Evolutionary conservation across 179 eudicot species (phyloP).

Genomic region (Silene noctiflora): DNA sequence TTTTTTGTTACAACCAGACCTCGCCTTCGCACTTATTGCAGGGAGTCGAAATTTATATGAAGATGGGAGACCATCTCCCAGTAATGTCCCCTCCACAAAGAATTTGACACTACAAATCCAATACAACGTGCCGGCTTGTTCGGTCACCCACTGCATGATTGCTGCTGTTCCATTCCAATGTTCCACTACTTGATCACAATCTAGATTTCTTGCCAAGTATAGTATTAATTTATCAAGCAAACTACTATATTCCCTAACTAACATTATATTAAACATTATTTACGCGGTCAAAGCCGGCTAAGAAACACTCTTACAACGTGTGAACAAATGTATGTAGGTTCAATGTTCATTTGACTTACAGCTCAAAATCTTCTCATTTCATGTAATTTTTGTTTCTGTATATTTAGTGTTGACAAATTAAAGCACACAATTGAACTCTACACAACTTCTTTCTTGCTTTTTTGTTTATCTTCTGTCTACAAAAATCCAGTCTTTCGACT

Average conservation of each 20-base stretch:
- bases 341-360: slow-evolving; percentile 16
- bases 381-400: not conserved
- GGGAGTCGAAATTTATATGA: too few species aligned
- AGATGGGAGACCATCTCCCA: too few species aligned
- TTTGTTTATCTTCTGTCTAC: not conserved
- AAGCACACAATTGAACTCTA: not conserved
- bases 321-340: not conserved
- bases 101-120: slow-evolving; percentile 22
- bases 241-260: not conserved
- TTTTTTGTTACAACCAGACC: too few species aligned
- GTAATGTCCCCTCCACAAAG: slow-evolving; percentile 34
- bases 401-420: slow-evolving; percentile 1
- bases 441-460: not conserved
- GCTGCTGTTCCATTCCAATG: slow-evolving; percentile 2
- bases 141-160: not conserved
- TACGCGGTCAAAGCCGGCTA: slow-evolving; percentile 21
- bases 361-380: slow-evolving; percentile 18
- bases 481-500: too few species aligned
- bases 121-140: slow-evolving; percentile 5
- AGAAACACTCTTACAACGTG: slow-evolving; percentile 19
- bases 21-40: too few species aligned
- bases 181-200: slow-evolving; percentile 12
- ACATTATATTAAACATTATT: not conserved
- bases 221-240: not conserved
- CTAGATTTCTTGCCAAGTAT: not conserved